Percentiles rank a stretch among this genome's conserved stretches.
Conservation (phyloP, 208 protist species). For the Trypanosoma conorhini region DNA sequence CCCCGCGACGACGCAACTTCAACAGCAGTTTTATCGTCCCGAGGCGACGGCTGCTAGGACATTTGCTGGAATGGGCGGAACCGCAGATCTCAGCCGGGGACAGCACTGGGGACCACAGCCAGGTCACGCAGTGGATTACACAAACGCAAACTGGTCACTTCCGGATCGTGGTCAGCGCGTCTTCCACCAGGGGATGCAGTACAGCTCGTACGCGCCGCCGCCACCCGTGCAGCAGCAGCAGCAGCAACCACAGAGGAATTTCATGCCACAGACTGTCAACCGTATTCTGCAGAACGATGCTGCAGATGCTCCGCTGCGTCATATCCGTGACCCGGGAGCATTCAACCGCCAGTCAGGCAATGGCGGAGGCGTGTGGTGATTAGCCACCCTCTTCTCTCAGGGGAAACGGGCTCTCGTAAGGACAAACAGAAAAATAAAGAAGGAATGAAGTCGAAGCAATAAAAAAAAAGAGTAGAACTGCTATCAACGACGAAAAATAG, state of each 20-base stretch:
- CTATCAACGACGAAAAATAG: slow-evolving; percentile 14
- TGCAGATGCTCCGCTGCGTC: slow-evolving; percentile 17
- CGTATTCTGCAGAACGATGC: slow-evolving; percentile 22
- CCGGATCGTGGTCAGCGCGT: slow-evolving; percentile 21
- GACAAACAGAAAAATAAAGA: slow-evolving; percentile 3
- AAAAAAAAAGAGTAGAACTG: slow-evolving; percentile 10
- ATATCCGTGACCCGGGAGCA: slow-evolving; percentile 19
- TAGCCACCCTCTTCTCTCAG: background rate
- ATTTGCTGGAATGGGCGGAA: slow-evolving; percentile 14
- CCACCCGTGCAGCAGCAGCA: slow-evolving; percentile 26
- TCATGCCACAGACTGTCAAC: slow-evolving; percentile 5
- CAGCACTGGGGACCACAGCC: slow-evolving; percentile 19
- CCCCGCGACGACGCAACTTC: slow-evolving; percentile 22
- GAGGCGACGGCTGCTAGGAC: slow-evolving; percentile 29
- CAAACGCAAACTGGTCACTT: slow-evolving; percentile 28
- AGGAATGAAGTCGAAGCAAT: slow-evolving; percentile 16
- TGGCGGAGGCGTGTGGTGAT: slow-evolving; percentile 51
- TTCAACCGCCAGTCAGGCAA: slow-evolving; percentile 45
- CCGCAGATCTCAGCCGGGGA: slow-evolving; percentile 18
- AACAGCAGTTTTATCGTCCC: slow-evolving; percentile 49
- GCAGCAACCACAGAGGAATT: slow-evolving; percentile 26
- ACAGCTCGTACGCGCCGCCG: slow-evolving; percentile 50
- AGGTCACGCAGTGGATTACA: slow-evolving; percentile 33
- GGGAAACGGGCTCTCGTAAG: background rate
- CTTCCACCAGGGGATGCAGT: slow-evolving; percentile 46